phyloP scores from a whole-genome alignment of 2,329 filamentous ascomycete genomes.

The Calonectria pseudoreteaudii region DNA sequence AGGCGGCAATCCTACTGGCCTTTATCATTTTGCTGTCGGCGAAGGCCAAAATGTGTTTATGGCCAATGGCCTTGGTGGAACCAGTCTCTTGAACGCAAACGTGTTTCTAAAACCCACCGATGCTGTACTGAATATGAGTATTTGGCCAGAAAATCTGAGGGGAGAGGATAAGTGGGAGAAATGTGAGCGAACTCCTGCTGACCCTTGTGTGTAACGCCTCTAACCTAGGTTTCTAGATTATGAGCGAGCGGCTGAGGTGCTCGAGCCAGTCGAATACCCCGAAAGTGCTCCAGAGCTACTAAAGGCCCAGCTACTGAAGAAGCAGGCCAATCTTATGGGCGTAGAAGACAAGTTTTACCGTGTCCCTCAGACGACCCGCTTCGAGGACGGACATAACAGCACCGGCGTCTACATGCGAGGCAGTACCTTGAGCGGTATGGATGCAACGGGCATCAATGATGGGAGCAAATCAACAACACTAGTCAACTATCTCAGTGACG shows the following conservation, averaged over 20 bases:
- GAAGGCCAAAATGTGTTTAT: constrained; percentile 73
- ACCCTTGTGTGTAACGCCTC: not conserved
- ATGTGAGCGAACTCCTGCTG: constrained; percentile 55
- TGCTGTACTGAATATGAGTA: constrained; percentile 62
- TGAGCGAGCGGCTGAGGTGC: constrained; percentile 63
- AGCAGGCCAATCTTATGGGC: constrained; percentile 66
- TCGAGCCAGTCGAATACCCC: constrained; percentile 71
- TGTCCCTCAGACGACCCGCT: constrained; percentile 72
- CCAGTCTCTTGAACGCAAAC: constrained; percentile 75
- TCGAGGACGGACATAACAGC: constrained; percentile 69
- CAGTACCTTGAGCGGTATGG: constrained; percentile 71
- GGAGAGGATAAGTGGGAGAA: constrained; percentile 55
- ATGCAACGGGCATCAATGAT: constrained; percentile 74
- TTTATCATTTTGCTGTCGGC: constrained; percentile 73
- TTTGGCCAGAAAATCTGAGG: constrained; percentile 71
- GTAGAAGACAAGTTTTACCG: constrained; percentile 65
- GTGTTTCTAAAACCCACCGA: constrained; percentile 72
- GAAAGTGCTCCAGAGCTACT: constrained; percentile 66
- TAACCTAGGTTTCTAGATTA: constrained; percentile 61
- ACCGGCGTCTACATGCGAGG: constrained; percentile 74
- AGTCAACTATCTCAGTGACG: constrained; percentile 75
- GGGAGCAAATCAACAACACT: constrained; percentile 75
- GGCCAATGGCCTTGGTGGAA: constrained; percentile 73
- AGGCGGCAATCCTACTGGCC: constrained; percentile 66
- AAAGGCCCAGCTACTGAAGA: constrained; percentile 69